phyloP scores from a whole-genome alignment of 805 yeast species.

The Hanseniaspora valbyensis region DNA sequence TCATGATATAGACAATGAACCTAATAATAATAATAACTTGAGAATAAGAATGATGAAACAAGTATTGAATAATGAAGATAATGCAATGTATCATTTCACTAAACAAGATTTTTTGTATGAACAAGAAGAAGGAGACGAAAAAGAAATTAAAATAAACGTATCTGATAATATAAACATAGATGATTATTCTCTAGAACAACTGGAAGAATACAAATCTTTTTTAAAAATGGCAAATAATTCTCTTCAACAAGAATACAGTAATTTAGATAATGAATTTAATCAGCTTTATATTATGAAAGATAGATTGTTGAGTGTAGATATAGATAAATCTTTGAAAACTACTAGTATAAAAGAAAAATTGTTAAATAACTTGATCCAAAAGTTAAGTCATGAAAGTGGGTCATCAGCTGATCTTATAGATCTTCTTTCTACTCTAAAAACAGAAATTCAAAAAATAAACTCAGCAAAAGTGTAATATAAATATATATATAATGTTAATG shows the following conservation, averaged over 20 bases:
- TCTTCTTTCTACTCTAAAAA: too few relatives aligned
- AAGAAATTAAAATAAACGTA: not conserved
- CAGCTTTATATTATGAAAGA: not conserved
- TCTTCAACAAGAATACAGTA: not conserved
- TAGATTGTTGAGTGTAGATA: not conserved
- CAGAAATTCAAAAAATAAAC: too few relatives aligned
- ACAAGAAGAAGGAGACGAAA: not conserved
- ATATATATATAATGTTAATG: too few relatives aligned
- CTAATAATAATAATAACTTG: not conserved
- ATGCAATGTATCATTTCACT: not conserved
- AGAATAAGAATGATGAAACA: conserved; percentile 1
- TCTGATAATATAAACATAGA: not conserved
- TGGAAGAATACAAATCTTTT: not conserved
- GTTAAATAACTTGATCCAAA: not conserved
- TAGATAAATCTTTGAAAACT: not conserved
- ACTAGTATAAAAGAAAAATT: not conserved
- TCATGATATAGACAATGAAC: not conserved
- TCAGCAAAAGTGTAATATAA: too few relatives aligned
- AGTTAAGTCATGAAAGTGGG: too few relatives aligned
- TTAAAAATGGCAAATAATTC: not conserved
- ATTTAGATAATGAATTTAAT: not conserved
- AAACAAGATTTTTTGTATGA: not conserved
- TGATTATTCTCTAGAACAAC: not conserved
- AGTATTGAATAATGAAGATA: conserved; percentile 9
- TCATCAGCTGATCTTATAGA: too few relatives aligned